A percentile compares a stretch with the other conserved stretches of the same genome.
phyloP scores from a whole-genome alignment of 306 rosid genomes.

The Begonia fuchsioides region DNA sequence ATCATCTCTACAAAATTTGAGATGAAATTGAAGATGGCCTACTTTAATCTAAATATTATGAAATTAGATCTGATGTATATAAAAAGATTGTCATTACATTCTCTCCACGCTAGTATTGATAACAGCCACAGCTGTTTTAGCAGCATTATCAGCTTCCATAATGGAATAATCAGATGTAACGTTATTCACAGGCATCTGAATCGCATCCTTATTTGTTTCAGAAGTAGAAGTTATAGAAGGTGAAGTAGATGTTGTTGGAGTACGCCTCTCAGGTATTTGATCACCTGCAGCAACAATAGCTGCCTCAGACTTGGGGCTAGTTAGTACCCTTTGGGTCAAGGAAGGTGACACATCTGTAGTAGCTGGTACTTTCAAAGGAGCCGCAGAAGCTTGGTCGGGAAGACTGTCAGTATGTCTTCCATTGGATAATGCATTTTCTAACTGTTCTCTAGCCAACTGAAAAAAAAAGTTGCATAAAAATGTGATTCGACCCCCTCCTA shows the following conservation, averaged over 20 bases:
- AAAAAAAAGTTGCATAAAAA: constrained; percentile 16
- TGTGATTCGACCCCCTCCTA: no score
- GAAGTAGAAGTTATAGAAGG: constrained; percentile 28
- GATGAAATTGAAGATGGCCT: neutral
- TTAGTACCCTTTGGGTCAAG: constrained; percentile 26
- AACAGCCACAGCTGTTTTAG: constrained; percentile 22
- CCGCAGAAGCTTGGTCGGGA: constrained; percentile 27
- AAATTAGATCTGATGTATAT: neutral
- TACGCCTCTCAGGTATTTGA: constrained; percentile 22
- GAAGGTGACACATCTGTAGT: constrained; percentile 31
- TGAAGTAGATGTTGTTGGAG: constrained; percentile 38
- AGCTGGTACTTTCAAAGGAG: constrained; percentile 32
- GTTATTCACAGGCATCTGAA: constrained; percentile 24
- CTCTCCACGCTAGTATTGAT: constrained; percentile 22
- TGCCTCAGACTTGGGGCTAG: constrained; percentile 56
- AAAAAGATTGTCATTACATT: constrained; percentile 32
- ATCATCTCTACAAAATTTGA: constrained; percentile 29
- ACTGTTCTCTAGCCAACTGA: constrained; percentile 79
- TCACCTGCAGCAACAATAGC: constrained; percentile 35
- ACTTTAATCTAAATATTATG: no score
- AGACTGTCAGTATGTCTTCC: constrained; percentile 29
- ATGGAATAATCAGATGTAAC: constrained; percentile 23
- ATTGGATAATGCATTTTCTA: constrained; percentile 33
- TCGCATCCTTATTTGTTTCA: constrained; percentile 29
- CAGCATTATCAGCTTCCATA: constrained; percentile 12